phyloP scores from a whole-genome alignment of 441 rosid genomes.

The Erysimum pusillum region DNA sequence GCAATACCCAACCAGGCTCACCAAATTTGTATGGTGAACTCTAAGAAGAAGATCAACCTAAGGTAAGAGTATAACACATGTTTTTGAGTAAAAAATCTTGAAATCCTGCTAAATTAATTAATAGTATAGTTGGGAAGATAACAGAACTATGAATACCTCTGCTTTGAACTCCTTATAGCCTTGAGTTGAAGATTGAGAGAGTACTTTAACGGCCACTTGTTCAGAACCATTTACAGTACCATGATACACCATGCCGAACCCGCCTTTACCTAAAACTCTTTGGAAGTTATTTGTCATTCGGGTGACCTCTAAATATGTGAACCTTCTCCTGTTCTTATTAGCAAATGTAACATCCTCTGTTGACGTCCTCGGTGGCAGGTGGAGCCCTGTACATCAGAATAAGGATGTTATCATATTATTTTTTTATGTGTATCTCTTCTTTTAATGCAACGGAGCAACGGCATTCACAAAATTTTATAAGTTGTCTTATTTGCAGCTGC shows the following conservation, averaged over 20 bases:
- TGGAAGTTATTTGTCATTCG: constrained; percentile 38
- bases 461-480: no score
- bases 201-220: constrained; percentile 39
- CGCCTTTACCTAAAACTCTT: constrained; percentile 41
- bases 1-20: constrained; percentile 49
- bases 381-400: no score
- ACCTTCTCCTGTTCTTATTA: constrained; percentile 26
- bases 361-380: no score
- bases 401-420: no score
- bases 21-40: constrained; percentile 52
- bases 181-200: constrained; percentile 36
- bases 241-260: constrained; percentile 34
- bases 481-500: no score
- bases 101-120: no score
- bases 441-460: no score
- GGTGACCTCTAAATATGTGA: constrained; percentile 42
- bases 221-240: constrained; percentile 41
- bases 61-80: no score
- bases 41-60: constrained; percentile 53
- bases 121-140: no score
- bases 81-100: no score
- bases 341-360: constrained; percentile 23
- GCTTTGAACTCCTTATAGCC: constrained; percentile 37
- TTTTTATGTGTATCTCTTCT: no score
- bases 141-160: constrained; percentile 41